Conservation (phyloP, 2,329 filamentous ascomycete species). For the Rhexocercosporidium sp. region DNA sequence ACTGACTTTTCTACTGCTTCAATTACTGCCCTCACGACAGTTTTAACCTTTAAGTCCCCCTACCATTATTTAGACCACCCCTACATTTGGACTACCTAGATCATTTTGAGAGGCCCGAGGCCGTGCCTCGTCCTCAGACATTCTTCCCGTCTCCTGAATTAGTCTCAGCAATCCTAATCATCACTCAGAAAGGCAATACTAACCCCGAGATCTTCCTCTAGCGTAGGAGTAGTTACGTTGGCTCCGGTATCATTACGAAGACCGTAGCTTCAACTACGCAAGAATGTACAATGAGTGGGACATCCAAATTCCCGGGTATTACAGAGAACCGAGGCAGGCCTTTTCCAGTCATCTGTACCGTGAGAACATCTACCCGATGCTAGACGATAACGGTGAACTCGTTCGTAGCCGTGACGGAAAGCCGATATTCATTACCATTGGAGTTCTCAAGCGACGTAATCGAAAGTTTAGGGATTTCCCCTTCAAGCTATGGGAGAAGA, state of each 20-base stretch:
- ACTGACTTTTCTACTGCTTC: no score
- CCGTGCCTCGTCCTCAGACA: neutral
- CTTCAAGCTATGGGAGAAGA: conserved; percentile 19
- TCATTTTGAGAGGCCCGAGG: neutral
- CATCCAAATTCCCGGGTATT: neutral
- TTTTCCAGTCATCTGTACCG: conserved; percentile 17
- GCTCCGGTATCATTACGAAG: conserved; percentile 16
- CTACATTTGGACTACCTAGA: no score
- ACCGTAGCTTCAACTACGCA: neutral
- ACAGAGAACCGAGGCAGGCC: neutral
- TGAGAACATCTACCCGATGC: neutral
- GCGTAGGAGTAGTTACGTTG: conserved; percentile 17
- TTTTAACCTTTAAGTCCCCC: no score
- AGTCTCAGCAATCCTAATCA: neutral
- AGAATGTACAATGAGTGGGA: conserved; percentile 2
- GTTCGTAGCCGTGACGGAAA: conserved; percentile 7
- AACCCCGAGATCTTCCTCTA: neutral
- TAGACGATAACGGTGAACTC: conserved; percentile 12
- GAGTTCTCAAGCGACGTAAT: neutral
- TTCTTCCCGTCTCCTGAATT: neutral
- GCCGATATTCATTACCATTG: neutral
- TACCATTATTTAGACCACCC: no score
- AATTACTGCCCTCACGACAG: no score
- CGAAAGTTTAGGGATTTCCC: neutral
- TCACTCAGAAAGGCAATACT: neutral